phyloP scores from a whole-genome alignment of 257 asterid species.

The Osmanthus fragrans region DNA sequence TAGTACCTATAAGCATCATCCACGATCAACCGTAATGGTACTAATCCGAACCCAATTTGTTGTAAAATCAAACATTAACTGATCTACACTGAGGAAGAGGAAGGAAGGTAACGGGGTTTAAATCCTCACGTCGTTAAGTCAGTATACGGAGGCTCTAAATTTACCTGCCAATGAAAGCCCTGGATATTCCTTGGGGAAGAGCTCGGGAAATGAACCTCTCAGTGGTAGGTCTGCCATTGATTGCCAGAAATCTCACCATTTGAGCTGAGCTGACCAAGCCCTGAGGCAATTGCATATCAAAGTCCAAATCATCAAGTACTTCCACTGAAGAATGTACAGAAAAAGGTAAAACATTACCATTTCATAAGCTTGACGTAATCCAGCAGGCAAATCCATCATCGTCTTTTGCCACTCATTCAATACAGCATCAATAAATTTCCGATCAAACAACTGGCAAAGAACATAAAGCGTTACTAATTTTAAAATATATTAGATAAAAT shows the following conservation, averaged over 20 bases:
- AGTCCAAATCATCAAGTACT: constrained; percentile 16
- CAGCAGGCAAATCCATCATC: constrained; percentile 95
- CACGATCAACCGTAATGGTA: background rate
- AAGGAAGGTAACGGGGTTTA: background rate
- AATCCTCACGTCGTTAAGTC: background rate
- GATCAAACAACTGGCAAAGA: constrained; percentile 72
- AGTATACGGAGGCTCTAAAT: background rate
- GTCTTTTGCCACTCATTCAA: constrained; percentile 98
- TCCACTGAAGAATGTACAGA: constrained; percentile 3
- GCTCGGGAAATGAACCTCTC: constrained; percentile 80
- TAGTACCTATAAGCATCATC: constrained; percentile 2
- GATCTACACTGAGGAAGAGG: background rate
- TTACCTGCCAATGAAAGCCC: constrained; percentile 96
- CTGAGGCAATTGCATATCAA: constrained; percentile 46
- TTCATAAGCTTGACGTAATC: constrained; percentile 96
- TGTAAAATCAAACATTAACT: background rate
- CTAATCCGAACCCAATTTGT: background rate
- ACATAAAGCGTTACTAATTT: constrained; percentile 12
- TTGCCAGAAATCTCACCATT: constrained; percentile 76
- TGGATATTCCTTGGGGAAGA: constrained; percentile 80
- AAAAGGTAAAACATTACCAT: constrained; percentile 55
- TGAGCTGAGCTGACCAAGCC: constrained; percentile 98
- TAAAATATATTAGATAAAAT: constrained; percentile 7
- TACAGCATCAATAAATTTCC: constrained; percentile 91
- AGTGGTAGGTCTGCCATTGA: constrained; percentile 93